phyloP scores from a whole-genome alignment of 2,329 filamentous ascomycete species.

The Colletotrichum gigasporum region DNA sequence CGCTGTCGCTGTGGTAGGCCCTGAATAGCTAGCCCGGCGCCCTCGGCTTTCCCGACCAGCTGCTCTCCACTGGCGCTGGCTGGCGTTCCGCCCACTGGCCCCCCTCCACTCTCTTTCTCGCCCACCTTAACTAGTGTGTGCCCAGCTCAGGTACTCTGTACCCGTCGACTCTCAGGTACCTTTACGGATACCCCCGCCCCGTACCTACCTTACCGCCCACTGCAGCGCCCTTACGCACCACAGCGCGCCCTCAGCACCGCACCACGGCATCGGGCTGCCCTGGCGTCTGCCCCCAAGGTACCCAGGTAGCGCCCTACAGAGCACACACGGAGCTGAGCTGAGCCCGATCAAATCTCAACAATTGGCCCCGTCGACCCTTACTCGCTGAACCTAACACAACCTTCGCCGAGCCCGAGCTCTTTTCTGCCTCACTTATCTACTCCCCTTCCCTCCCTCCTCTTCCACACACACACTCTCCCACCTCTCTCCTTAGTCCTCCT shows the following conservation, averaged over 20 bases:
- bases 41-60: slow-evolving; percentile 25
- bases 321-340: background rate
- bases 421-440: background rate
- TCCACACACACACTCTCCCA: background rate
- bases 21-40: background rate
- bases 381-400: background rate
- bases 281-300: background rate
- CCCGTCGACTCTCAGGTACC: no score
- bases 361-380: slow-evolving; percentile 2
- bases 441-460: background rate
- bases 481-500: no score
- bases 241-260: background rate
- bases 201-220: no score
- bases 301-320: no score
- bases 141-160: no score
- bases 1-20: no score
- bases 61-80: background rate
- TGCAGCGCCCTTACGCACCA: no score
- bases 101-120: background rate
- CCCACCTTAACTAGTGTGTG: no score
- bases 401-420: background rate
- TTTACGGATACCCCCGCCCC: no score
- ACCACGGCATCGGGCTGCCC: background rate
- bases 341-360: slow-evolving; percentile 8
- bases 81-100: background rate